These are phyloP conservation scores for Balansia obtecta DNA, from an alignment of 2,329 filamentous ascomycete species.

Conservation along the genomic window DNA sequence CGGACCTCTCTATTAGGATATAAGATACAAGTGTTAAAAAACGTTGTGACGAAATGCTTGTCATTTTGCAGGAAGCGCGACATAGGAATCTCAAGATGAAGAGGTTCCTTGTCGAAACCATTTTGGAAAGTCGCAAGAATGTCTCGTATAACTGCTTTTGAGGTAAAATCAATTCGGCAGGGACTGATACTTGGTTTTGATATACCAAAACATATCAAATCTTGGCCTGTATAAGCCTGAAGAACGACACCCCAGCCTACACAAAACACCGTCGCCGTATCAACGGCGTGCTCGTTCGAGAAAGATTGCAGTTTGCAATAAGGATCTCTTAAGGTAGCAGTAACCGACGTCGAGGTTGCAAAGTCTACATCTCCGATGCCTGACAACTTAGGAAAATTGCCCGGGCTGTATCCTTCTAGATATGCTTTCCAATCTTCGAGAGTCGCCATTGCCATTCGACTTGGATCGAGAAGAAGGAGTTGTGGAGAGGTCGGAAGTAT, in stretches of 20 bases:
- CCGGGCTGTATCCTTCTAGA: not conserved
- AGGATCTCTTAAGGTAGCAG: not conserved
- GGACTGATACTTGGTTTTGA: not conserved
- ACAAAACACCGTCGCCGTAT: not conserved
- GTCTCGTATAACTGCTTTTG: not conserved
- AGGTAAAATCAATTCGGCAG: not conserved
- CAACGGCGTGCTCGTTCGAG: not conserved
- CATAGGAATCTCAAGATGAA: not conserved
- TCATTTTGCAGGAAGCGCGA: not conserved
- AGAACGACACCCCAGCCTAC: not conserved
- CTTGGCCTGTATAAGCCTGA: not conserved
- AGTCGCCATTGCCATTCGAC: not conserved
- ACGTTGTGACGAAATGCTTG: not conserved
- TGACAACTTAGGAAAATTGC: not conserved
- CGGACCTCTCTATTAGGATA: not conserved
- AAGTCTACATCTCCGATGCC: not conserved
- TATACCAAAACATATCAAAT: not conserved
- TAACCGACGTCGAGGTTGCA: not conserved
- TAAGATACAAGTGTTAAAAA: not conserved
- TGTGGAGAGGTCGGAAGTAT: no score
- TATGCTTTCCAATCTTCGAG: not conserved
- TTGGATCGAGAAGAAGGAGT: not conserved
- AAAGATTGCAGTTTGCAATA: not conserved
- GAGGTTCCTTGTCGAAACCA: not conserved
- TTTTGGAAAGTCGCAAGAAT: not conserved